Conservation (phyloP, 768 basidiomycete genomes). For the Paxillus ammoniavirescens region DNA sequence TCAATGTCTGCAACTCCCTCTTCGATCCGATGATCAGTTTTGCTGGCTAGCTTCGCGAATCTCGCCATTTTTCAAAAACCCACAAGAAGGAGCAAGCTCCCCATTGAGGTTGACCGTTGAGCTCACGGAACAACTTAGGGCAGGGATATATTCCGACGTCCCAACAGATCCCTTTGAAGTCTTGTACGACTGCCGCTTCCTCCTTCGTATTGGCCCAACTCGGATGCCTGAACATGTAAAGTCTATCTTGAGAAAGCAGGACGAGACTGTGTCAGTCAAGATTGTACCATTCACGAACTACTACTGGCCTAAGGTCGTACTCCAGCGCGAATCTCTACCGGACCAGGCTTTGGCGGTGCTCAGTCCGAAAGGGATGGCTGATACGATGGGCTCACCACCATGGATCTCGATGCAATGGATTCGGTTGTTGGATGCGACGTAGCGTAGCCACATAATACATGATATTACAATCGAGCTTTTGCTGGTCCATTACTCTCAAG, state of each 20-base stretch:
- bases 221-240: conserved; percentile 41
- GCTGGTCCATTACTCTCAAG: conserved; percentile 8
- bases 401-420: conserved; percentile 49
- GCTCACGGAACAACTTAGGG: conserved; percentile 34
- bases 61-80: conserved; percentile 43
- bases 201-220: conserved; percentile 45
- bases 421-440: conserved; percentile 36
- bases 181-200: conserved; percentile 68
- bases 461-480: conserved; percentile 6
- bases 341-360: conserved; percentile 24
- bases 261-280: conserved; percentile 26
- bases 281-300: conserved; percentile 42
- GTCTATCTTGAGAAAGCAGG: conserved; percentile 22
- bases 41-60: conserved; percentile 66
- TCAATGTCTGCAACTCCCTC: conserved; percentile 13
- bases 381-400: conserved; percentile 17
- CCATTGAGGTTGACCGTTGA: conserved; percentile 37
- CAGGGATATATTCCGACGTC: conserved; percentile 11
- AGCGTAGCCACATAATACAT: not conserved
- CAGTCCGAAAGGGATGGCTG: conserved; percentile 6
- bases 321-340: conserved; percentile 14
- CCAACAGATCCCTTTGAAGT: conserved; percentile 30
- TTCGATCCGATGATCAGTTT: conserved; percentile 23
- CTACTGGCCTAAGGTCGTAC: conserved; percentile 48
- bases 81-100: conserved; percentile 23